Base-by-base conservation (phyloP, 2,329 filamentous ascomycete genomes). In the Chaetoscypha palmicola region DNA sequence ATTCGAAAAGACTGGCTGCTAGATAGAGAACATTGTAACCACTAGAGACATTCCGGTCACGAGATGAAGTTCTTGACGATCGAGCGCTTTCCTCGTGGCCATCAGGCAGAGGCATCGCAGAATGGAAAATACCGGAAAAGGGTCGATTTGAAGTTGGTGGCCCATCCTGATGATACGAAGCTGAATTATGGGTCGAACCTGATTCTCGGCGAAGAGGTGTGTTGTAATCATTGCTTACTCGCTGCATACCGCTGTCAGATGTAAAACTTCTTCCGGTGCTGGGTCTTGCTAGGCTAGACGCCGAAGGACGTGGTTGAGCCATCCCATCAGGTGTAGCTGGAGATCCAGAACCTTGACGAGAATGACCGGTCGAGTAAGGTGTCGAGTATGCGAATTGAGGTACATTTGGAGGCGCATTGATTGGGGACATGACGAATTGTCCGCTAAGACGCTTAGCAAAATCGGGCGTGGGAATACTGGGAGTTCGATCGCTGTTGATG, bases 1-100 rank as follows among this genome's bases (percentile, higher is more conserved):
- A 98, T 64, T 97, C 90, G 61, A 95, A 97, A 23, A 97, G 75
- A 56, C 87, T 94, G 16, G 91, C 92, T 11, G 90, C 92, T 14
- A 96, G 73, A 73, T 94, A 98, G 35, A 97, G 70, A 5, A 95
- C 79, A 45, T 82, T 84, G 51, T 82, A 83, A 17, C 79, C 73
- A 39, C 75, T 70, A 20, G 68, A 66, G 30, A 65, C 30, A 41
- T 55, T 69, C 30, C 76, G 70, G 54, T 81, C 77, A n/a, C 71
- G 68, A 11, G 76, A 80, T 3, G 77, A 80, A 22, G 74, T 74
- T 44, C 76, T 68, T 19, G 79, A 81, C 5, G 76, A 74, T 41
- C 69, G 65, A 51, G 64, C 66, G 53, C 65, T 73, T 43, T 71
- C 71, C 33, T 74, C 76, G 4, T 74, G 70, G 1, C 71, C 73